Evolutionary conservation across 192 early-diverging fungal genomes (phyloP).

Genomic region (Physocladia obscura): DNA sequence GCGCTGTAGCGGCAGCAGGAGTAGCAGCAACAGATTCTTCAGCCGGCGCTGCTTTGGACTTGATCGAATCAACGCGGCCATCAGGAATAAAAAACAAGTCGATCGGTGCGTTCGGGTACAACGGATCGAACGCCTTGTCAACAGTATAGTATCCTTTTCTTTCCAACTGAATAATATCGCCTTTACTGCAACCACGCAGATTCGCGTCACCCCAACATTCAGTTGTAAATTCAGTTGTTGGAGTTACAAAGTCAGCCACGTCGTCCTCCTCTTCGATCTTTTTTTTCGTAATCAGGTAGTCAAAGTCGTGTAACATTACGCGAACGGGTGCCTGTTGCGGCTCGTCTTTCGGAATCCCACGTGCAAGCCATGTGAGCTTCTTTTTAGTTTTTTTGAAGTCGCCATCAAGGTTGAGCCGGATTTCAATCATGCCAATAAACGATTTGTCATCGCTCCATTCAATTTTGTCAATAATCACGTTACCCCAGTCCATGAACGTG

Average conservation of each 20-base stretch:
- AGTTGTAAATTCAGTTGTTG: constrained; percentile 76
- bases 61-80: constrained; percentile 69
- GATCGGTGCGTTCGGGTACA: constrained; percentile 53
- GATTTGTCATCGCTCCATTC: constrained; percentile 50
- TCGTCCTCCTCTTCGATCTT: constrained; percentile 92
- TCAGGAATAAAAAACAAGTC: constrained; percentile 90
- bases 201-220: constrained; percentile 52
- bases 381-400: constrained; percentile 99
- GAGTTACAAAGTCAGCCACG: constrained; percentile 78
- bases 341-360: constrained; percentile 39
- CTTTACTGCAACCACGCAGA: constrained; percentile 43
- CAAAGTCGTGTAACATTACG: constrained; percentile 82
- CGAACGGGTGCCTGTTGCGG: constrained; percentile 62
- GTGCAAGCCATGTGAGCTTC: constrained; percentile 94
- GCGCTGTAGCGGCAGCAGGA: constrained; percentile 9
- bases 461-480: constrained; percentile 82
- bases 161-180: constrained; percentile 95
- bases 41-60: constrained; percentile 38
- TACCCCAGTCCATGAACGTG: constrained; percentile 99
- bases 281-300: constrained; percentile 98
- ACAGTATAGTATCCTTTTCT: constrained; percentile 93
- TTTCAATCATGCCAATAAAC: constrained; percentile 58
- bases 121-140: constrained; percentile 59
- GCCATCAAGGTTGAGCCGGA: constrained; percentile 83
- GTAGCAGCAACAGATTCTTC: constrained; percentile 6